Base-by-base conservation (phyloP, 179 eudicot species). In the Beta corolliflora region DNA sequence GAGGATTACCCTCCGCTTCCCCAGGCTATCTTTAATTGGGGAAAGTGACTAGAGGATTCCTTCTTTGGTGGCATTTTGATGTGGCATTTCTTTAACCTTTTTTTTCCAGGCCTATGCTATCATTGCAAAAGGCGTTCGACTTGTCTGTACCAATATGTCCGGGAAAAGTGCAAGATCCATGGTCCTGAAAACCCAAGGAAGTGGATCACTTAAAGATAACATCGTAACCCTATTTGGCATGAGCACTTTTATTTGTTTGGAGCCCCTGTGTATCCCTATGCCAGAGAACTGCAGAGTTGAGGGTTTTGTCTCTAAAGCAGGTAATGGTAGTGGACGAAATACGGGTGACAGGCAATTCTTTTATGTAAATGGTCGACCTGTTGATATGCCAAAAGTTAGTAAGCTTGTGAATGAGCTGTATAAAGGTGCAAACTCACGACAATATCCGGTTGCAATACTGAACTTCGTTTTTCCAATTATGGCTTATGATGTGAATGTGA, bases 341-440 rank as follows among this genome's bases (percentile, higher is more conserved):
- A 77, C 92, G 81, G 97, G 98, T 76, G 99, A 96, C 79, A 91
- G 99, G 23, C 99, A 96, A 77, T 96, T 90, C 84, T 90, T 93
- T 85, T 96, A 82, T 88, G 99, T 94, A 41, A 96, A 96, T 91
- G 95, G 98, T 53, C 93, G 99, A 72, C 98, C 99, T 46, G 98
- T 93, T 77, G 99, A 96, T 85, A 91, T 96, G 98, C 98, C 98
- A 71, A 96, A 96, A 87, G 98, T 94, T 73, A 87, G 90, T 88
- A 94, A 96, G 85, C 93, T 96, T 83, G 92, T 96, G 87, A 96
- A 96, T 87, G 99, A 94, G 83, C 80, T 92, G 76, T 96, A 96
- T 82, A 96, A 86, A 89, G 87, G 93, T 84, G 97, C 97, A 86
- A 96, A 96, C 87, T 94, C 98, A 78, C 81, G 84, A 54, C 98